Evolutionary conservation across 139 green algal genomes (phyloP), one percentile per base, ranked within the genome.

Genomic region (Microglena sp.): DNA sequence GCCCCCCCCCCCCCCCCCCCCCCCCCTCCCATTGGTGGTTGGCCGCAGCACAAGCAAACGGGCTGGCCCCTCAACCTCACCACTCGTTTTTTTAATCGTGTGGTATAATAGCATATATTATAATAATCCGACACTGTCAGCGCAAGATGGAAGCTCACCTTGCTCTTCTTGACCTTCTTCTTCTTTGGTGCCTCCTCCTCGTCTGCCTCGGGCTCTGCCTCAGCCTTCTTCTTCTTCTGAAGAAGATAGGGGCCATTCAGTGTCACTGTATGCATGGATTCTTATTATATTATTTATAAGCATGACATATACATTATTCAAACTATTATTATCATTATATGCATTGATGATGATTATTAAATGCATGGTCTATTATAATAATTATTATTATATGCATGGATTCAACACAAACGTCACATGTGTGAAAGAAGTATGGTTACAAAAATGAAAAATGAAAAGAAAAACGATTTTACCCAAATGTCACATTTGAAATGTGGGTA

Each of bases 171-270:
- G 28, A 43, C n/a, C 4, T 31, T 18, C 46, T 60, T 54, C 21
- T 32, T 32, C 6, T 60, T 40, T 57, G 35, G 8, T 56, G n/a
- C 60, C 18, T 21, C 18, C 31, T 56, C 33, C 35, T 66, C 40
- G 5, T 56, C 60, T 56, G 40, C 60, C 36, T 22, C 35, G 44
- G 28, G 40, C 22, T 56, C 60, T 56, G 40, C 60, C 36, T 22
- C 35, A 58, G 28, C 28, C 40, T 58, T 56, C 40, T 67, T 56
- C 43, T 67, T 67, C 61, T 67, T 29, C 29, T 7, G 11, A n/a
- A n/a, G 5, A 27, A n/a, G 6, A 57, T 27, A 32, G 46, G 46
- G 22, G 22, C 46, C 29, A n/a, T 57, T 57, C 27, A 57, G 8
- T 18, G 29, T 7, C 6, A 57, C 46, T 32, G 6, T 7, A 31